phyloP scores from a whole-genome alignment of 2,329 filamentous ascomycete species.

The Fusarium torreyae region DNA sequence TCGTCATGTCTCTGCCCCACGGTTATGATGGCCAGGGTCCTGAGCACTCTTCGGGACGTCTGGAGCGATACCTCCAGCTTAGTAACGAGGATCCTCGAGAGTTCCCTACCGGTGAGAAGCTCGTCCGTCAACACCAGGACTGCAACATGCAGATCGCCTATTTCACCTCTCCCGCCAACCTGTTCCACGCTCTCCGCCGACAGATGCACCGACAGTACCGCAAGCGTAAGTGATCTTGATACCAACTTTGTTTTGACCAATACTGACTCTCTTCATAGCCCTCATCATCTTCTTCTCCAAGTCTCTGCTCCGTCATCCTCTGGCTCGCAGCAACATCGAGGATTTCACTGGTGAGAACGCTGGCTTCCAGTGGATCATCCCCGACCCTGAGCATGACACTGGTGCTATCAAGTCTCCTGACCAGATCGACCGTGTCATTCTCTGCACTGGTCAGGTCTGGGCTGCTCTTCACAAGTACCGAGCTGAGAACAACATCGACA shows the following conservation, averaged over 20 bases:
- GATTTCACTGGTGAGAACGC: slow-evolving; percentile 88
- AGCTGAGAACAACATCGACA: slow-evolving; percentile 85
- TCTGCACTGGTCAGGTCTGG: slow-evolving; percentile 97
- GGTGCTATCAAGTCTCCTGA: slow-evolving; percentile 83
- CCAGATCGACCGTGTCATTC: slow-evolving; percentile 92
- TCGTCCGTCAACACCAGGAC: slow-evolving; percentile 98
- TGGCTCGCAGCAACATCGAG: slow-evolving; percentile 90
- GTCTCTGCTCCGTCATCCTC: slow-evolving; percentile 91
- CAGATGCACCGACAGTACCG: slow-evolving; percentile 99
- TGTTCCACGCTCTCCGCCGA: slow-evolving; percentile 96
- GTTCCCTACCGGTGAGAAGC: slow-evolving; percentile 89
- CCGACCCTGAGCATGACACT: slow-evolving; percentile 86
- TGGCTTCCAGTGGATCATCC: slow-evolving; percentile 97
- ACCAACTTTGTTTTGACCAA: background rate
- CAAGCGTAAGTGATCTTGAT: slow-evolving; percentile 80
- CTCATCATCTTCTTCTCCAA: slow-evolving; percentile 99
- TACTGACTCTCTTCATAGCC: slow-evolving; percentile 61
- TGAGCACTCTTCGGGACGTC: slow-evolving; percentile 96
- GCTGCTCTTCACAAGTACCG: slow-evolving; percentile 92
- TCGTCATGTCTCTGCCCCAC: slow-evolving; percentile 96
- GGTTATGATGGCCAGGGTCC: slow-evolving; percentile 98
- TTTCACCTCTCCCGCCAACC: slow-evolving; percentile 95
- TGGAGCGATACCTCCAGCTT: slow-evolving; percentile 97
- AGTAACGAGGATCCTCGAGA: slow-evolving; percentile 97
- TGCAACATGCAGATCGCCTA: slow-evolving; percentile 99